Conservation (phyloP, 2,329 filamentous ascomycete genomes). For the Xylaria sp. region DNA sequence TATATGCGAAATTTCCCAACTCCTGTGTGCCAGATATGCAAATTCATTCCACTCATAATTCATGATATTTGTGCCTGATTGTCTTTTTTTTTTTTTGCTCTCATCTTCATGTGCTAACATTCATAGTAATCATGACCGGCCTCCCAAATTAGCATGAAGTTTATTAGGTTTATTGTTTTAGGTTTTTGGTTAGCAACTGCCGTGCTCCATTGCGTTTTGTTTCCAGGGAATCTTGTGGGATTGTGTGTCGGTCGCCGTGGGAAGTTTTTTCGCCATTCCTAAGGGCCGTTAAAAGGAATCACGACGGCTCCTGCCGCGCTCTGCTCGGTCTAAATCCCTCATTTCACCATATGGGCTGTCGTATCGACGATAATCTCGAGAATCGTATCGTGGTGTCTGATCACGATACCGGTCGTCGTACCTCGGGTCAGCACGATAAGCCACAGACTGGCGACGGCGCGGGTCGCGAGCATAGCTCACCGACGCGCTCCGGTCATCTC, state of each 20-base stretch:
- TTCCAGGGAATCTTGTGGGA: not conserved
- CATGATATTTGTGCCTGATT: not conserved
- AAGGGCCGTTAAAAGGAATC: constrained; percentile 39
- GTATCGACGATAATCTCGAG: constrained; percentile 29
- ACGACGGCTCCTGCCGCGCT: constrained; percentile 39
- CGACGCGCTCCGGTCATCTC: not conserved
- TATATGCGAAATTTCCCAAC: not conserved
- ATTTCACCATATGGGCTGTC: constrained; percentile 35
- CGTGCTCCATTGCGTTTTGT: not conserved
- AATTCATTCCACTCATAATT: constrained; percentile 15
- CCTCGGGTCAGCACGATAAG: constrained; percentile 23
- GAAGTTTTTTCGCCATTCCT: too few relatives aligned
- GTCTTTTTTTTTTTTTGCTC: not conserved
- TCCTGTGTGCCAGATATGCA: constrained; percentile 3
- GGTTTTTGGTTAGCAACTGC: constrained; percentile 17
- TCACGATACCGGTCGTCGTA: constrained; percentile 38
- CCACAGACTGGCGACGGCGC: constrained; percentile 27
- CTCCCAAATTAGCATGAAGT: not conserved
- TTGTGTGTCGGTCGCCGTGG: not conserved
- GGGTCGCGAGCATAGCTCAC: constrained; percentile 11
- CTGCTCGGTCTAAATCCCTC: constrained; percentile 19
- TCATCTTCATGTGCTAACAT: not conserved
- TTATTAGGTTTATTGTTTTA: not conserved
- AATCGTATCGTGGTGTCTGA: constrained; percentile 30
- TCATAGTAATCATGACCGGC: not conserved